Percentiles rank a stretch among this genome's conserved stretches.
Conservation (phyloP, 805 yeast species). For the Yarrowia porcina region DNA sequence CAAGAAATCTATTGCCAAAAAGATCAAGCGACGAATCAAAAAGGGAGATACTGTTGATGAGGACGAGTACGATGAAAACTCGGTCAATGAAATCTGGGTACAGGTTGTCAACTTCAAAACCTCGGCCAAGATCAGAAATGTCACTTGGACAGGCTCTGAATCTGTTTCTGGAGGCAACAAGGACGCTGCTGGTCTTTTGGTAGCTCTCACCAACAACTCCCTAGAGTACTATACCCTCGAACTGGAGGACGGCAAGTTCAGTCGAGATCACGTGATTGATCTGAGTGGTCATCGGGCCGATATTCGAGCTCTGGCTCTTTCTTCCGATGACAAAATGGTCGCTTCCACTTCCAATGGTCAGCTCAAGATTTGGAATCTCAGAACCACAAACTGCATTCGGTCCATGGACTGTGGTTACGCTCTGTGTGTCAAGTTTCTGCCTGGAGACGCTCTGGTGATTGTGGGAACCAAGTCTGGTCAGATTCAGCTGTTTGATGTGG, state of each 20-base stretch:
- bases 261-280: conserved; percentile 56
- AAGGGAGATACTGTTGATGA: conserved; percentile 51
- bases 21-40: conserved; percentile 73
- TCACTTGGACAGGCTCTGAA: conserved; percentile 50
- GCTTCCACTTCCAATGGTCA: conserved; percentile 91
- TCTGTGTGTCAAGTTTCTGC: conserved; percentile 72
- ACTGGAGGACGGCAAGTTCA: conserved; percentile 51
- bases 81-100: conserved; percentile 48
- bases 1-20: conserved; percentile 67
- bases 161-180: conserved; percentile 31
- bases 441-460: conserved; percentile 85
- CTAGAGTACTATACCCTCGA: conserved; percentile 63
- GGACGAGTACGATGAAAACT: conserved; percentile 42
- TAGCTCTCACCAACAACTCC: conserved; percentile 69
- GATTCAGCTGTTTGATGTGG: conserved; percentile 79
- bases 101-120: conserved; percentile 69
- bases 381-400: conserved; percentile 70
- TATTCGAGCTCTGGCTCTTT: conserved; percentile 75
- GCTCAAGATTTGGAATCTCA: conserved; percentile 82
- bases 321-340: conserved; percentile 72
- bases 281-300: conserved; percentile 87
- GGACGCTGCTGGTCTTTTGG: conserved; percentile 52
- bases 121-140: conserved; percentile 57
- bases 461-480: conserved; percentile 87
- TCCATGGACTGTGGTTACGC: conserved; percentile 89